Evolutionary conservation across 192 early-diverging fungal species (phyloP), one percentile per base, ranked within the genome.

Genomic region (Umbelopsis sp.): DNA sequence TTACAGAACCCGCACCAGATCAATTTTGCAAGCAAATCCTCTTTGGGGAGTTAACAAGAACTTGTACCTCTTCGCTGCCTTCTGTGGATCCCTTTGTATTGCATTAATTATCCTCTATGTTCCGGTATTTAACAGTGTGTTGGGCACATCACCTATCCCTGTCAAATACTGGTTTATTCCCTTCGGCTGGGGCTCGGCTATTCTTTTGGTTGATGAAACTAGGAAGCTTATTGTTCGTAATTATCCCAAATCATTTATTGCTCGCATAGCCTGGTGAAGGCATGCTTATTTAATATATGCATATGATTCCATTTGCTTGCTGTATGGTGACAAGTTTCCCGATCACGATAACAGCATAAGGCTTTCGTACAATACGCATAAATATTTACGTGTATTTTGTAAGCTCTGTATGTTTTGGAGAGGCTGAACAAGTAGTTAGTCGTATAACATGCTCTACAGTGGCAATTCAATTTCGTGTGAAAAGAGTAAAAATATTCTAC

Each of bases 91-190:
- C 2, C 49, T 90, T 22, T 29, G 76, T 22, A 78, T 87, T 70
- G 76, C 84, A 4, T 45, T 85, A 12, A 71, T 87, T 51, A 80
- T 84, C 32, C 76, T 85, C 16, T 84, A 90, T 73, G 72, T 79
- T 11, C 89, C 88, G 0, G 77, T 81, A 10, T 80, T 90, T 65
- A 81, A 91, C n/a, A 76, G n/a, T 32, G 59, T 87, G n/a, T 86
- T 93, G 62, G 51, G 76, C 21, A 89, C 87, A 2, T 75, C 71
- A 11, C 80, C 86, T 1, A 81, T 91, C 31, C 91, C 90, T 7
- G 74, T 82, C 34, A 74, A 84, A 80, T 90, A 81, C 72, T 93
- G 89, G 88, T 82, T 90, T 66, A 74, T 90, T 43, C 89, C 91
- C 3, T 38, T 91, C 25, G 81, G 81, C 11, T 83, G 83, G 54